Base-by-base conservation (phyloP, 78 protist species). In the Dictyostelium citrinum region DNA sequence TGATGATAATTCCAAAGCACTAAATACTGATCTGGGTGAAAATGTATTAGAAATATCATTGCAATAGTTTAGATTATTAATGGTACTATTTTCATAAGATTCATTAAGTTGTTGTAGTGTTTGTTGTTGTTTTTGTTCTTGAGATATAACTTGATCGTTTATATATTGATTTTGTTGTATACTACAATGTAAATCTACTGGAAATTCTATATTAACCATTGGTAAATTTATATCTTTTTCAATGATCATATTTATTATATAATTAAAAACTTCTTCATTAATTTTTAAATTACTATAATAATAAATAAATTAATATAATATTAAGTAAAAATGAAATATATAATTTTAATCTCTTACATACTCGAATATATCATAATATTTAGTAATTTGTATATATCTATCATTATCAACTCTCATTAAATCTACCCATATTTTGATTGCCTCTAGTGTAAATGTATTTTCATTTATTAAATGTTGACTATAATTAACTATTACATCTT, bases 351-450 rank as follows among this genome's bases (percentile, higher is more conserved):
- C 43, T 2, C 20, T 5, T 80, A 58, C 58, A 14, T 39, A 76
- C 83, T 85, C 45, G 61, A 85, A 85, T 9, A 76, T 85, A 85
- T 76, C 85, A 68, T 86, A 86, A 64, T 86, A 67, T 67, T 78
- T 86, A 17, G 39, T 31, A 0, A 39, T 86, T 5, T 45, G 33
- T 17, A 78, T 67, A 61, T 86, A 31, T 45, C 49, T 77, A 33
- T 43, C 83, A 27, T 76, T 41, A 2, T 78, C 85, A 24, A 45
- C 64, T n/a, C 84, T 77, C 27, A 86, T 41, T 31, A 86, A 29
- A n/a, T 86, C 81, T 31, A 86, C 70, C 93, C 93, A 86, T 22
- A 12, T 29, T 46, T 33, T 29, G 55, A 33, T 77, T 33, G 45
- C n/a, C 33, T 51, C 55, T 51, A 22, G 24, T 1, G 64, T 72